A percentile compares a stretch with the other conserved stretches of the same genome.
Evolutionary conservation across 140 eudicot species (phyloP).

Genomic region (Oenanthe javanica): DNA sequence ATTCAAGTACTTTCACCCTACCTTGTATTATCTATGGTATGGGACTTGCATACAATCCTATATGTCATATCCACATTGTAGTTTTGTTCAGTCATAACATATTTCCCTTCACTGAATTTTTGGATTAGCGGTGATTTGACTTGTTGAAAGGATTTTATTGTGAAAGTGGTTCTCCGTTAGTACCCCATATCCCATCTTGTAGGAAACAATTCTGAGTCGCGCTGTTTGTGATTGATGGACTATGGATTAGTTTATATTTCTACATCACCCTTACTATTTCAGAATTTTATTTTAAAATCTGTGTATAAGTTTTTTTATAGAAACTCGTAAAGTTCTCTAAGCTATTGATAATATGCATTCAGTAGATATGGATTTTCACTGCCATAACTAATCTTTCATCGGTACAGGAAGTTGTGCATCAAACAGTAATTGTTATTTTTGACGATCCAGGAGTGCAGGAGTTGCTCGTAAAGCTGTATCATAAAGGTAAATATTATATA

Average conservation of each 20-base stretch:
- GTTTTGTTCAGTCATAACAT: not conserved
- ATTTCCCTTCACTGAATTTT: not conserved
- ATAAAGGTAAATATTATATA: constrained; percentile 41
- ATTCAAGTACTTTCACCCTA: not conserved
- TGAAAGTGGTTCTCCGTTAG: not conserved
- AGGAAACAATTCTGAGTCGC: not conserved
- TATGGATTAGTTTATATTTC: not conserved
- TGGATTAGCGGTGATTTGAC: not conserved
- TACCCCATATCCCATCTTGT: not conserved
- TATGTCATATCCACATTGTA: not conserved
- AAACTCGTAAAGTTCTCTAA: not conserved
- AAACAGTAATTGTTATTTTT: constrained; percentile 81
- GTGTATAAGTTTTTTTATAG: not conserved
- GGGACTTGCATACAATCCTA: not conserved
- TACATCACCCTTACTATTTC: not conserved
- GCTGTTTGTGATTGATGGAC: not conserved
- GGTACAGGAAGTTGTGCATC: constrained; percentile 76
- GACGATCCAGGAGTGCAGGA: constrained; percentile 99
- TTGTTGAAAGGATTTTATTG: not conserved
- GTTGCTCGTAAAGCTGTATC: constrained; percentile 78
- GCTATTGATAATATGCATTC: not conserved
- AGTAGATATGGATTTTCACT: not conserved
- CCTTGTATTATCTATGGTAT: not conserved
- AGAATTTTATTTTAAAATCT: not conserved
- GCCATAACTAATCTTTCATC: constrained; percentile 9